These are phyloP conservation scores for Thelephora ganbajun DNA, from an alignment of 768 basidiomycete genomes.

Conservation along the genomic window DNA sequence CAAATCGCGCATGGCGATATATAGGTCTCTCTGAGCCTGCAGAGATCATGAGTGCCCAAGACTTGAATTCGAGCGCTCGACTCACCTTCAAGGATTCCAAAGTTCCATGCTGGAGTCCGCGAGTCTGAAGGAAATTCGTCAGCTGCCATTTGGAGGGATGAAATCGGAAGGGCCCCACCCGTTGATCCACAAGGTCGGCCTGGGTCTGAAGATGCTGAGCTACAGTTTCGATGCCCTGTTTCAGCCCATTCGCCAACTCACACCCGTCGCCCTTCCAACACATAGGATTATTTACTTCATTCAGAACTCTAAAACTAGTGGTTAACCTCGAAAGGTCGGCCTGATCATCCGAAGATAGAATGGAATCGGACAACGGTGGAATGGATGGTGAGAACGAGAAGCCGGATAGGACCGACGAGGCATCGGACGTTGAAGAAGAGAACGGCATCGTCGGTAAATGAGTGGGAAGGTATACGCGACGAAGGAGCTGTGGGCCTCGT, in stretches of 20 bases:
- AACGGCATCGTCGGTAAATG: slow-evolving; percentile 44
- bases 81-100: slow-evolving; percentile 66
- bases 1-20: slow-evolving; percentile 75
- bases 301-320: slow-evolving; percentile 65
- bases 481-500: slow-evolving; percentile 49
- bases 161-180: slow-evolving; percentile 30
- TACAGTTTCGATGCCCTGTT: slow-evolving; percentile 52
- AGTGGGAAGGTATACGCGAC: slow-evolving; percentile 53
- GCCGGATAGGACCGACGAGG: slow-evolving; percentile 17
- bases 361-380: slow-evolving; percentile 2
- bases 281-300: slow-evolving; percentile 54
- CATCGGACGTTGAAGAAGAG: slow-evolving; percentile 22
- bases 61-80: background rate
- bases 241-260: slow-evolving; percentile 66
- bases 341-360: slow-evolving; percentile 26
- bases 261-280: slow-evolving; percentile 83
- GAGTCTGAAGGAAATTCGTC: slow-evolving; percentile 30
- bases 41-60: slow-evolving; percentile 2
- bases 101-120: slow-evolving; percentile 47
- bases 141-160: background rate
- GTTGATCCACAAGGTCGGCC: slow-evolving; percentile 58
- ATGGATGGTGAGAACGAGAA: slow-evolving; percentile 7
- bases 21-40: slow-evolving; percentile 72
- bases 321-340: slow-evolving; percentile 75
- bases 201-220: slow-evolving; percentile 55